These are phyloP conservation scores for Isabelozyma heimii DNA, from an alignment of 805 yeast genomes.

Conservation along the genomic window DNA sequence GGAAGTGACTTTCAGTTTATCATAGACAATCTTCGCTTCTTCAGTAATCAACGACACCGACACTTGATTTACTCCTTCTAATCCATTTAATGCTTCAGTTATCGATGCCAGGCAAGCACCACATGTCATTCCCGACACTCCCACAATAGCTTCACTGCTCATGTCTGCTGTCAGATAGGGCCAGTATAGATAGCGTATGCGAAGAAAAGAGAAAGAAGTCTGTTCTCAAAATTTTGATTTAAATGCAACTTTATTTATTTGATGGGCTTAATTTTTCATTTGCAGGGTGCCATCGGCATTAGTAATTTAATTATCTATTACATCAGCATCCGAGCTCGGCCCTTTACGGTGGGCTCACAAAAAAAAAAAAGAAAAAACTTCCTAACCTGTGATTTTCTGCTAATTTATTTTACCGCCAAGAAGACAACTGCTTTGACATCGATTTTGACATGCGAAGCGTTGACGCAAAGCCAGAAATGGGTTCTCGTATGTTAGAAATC, in stretches of 20 bases:
- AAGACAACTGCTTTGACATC: too few species aligned
- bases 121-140: slow-evolving; percentile 34
- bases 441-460: too few species aligned
- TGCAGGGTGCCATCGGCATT: not conserved
- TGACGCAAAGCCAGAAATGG: too few species aligned
- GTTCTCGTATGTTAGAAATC: too few species aligned
- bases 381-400: too few species aligned
- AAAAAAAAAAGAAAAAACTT: too few species aligned
- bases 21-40: slow-evolving; percentile 27
- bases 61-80: slow-evolving; percentile 22
- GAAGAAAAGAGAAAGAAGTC: not conserved
- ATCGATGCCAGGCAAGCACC: slow-evolving; percentile 43
- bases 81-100: slow-evolving; percentile 23
- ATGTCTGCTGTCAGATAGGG: not conserved
- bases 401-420: too few species aligned
- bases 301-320: not conserved
- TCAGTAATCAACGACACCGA: slow-evolving; percentile 37
- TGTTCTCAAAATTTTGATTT: not conserved
- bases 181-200: not conserved
- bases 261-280: not conserved
- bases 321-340: not conserved
- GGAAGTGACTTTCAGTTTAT: slow-evolving; percentile 8
- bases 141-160: not conserved
- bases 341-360: not conserved
- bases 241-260: not conserved